Percentiles rank a stretch among this genome's conserved stretches.
Evolutionary conservation across 371 early-diverging fungal genomes (phyloP).

Genomic region (Vairimorpha ceranae): DNA sequence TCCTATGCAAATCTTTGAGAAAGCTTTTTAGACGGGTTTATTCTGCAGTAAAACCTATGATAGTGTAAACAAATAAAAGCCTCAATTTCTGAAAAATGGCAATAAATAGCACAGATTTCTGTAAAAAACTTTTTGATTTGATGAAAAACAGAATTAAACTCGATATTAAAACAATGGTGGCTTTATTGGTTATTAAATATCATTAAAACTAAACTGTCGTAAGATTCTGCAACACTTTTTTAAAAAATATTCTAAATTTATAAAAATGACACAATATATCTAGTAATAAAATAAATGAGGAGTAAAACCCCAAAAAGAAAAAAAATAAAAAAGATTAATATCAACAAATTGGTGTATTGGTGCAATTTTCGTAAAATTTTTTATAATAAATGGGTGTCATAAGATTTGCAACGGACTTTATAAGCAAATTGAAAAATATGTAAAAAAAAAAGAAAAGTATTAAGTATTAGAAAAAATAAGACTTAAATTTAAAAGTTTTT

Average conservation of each 20-base stretch:
- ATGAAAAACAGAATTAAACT: background rate
- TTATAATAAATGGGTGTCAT: background rate
- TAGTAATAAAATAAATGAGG: background rate
- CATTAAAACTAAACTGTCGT: background rate
- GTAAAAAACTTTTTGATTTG: background rate
- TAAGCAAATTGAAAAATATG: too few relatives aligned
- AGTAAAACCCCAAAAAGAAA: background rate
- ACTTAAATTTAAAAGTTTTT: too few relatives aligned
- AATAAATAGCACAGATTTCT: background rate
- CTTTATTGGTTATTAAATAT: background rate
- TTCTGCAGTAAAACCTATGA: background rate
- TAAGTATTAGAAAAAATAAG: too few relatives aligned
- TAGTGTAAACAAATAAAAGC: background rate
- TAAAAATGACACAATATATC: too few relatives aligned
- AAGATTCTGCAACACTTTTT: background rate
- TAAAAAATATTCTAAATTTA: background rate
- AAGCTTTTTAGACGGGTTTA: background rate
- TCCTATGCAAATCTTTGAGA: background rate
- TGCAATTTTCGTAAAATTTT: background rate
- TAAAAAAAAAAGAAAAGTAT: too few relatives aligned
- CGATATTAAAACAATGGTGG: background rate
- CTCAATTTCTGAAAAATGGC: background rate
- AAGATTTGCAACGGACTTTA: constrained; percentile 10
- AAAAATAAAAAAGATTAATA: background rate
- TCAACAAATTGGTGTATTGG: background rate